Conservation (phyloP, 108 stramenopile species). For the Cyclotella cryptica region DNA sequence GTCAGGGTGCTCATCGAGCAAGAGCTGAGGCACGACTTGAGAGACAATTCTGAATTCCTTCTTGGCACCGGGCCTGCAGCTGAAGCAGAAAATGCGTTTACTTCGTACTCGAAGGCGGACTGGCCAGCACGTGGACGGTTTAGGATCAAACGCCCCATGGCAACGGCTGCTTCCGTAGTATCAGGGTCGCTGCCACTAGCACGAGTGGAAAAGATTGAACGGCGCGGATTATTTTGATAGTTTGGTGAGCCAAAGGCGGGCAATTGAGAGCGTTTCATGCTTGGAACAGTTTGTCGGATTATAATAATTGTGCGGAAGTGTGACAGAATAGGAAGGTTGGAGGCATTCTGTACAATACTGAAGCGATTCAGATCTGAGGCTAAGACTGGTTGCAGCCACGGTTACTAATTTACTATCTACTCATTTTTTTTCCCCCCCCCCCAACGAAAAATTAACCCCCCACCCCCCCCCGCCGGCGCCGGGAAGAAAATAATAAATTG, state of each 20-base stretch:
- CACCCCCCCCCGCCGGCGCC: no score
- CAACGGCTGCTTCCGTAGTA: neutral
- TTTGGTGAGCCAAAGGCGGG: neutral
- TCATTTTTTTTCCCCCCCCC: no score
- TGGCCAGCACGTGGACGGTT: neutral
- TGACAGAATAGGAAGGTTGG: neutral
- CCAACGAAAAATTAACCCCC: no score
- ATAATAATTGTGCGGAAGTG: neutral
- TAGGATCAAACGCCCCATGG: conserved; percentile 1
- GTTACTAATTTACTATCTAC: no score
- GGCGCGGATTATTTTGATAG: neutral
- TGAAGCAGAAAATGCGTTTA: conserved; percentile 1
- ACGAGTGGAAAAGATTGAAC: conserved; percentile 2
- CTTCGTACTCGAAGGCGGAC: neutral
- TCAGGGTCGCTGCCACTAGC: neutral
- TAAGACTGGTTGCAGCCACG: no score
- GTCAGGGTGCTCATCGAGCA: neutral
- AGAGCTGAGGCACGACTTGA: conserved; percentile 33
- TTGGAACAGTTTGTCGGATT: neutral
- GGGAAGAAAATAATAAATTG: no score
- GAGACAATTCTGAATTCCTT: neutral
- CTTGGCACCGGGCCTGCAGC: neutral
- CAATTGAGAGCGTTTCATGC: conserved; percentile 1
- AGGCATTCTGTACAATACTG: no score
- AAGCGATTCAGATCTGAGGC: no score